phyloP scores from a whole-genome alignment of 1,284 basidiomycete genomes.

The Serendipita sp. region DNA sequence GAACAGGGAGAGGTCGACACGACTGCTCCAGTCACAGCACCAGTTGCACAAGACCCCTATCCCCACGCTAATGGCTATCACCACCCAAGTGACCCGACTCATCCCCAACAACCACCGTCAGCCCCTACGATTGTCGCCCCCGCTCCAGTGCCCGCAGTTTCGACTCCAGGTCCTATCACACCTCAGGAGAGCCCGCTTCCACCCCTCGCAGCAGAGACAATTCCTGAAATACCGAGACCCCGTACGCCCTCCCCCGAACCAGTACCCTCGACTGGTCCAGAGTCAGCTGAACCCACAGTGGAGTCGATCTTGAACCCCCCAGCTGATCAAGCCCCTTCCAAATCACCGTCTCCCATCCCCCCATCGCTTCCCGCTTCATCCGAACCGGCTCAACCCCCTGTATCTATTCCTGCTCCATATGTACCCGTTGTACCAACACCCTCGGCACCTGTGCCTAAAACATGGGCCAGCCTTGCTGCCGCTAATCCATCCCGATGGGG shows the following conservation, averaged over 20 bases:
- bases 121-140: conserved; percentile 21
- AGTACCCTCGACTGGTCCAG: conserved; percentile 15
- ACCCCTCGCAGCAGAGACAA: conserved; percentile 13
- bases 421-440: conserved; percentile 25
- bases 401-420: conserved; percentile 17
- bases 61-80: conserved; percentile 9
- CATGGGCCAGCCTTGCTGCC: conserved; percentile 86
- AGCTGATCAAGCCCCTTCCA: conserved; percentile 20
- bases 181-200: conserved; percentile 16
- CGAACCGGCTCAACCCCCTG: conserved; percentile 16
- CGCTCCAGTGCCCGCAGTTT: conserved; percentile 21
- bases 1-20: conserved; percentile 19
- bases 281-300: neutral
- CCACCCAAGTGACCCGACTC: neutral
- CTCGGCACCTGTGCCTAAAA: conserved; percentile 46
- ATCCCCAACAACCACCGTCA: conserved; percentile 17
- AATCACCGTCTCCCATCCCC: conserved; percentile 22
- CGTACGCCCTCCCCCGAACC: conserved; percentile 19
- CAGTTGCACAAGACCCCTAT: conserved; percentile 13
- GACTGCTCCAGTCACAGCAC: conserved; percentile 21
- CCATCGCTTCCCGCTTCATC: conserved; percentile 22
- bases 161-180: conserved; percentile 18
- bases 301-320: conserved; percentile 18
- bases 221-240: conserved; percentile 10
- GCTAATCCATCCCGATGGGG: conserved; percentile 69